Conservation (phyloP, 495 filamentous ascomycete genomes). For the Aspergillus panamensis region DNA sequence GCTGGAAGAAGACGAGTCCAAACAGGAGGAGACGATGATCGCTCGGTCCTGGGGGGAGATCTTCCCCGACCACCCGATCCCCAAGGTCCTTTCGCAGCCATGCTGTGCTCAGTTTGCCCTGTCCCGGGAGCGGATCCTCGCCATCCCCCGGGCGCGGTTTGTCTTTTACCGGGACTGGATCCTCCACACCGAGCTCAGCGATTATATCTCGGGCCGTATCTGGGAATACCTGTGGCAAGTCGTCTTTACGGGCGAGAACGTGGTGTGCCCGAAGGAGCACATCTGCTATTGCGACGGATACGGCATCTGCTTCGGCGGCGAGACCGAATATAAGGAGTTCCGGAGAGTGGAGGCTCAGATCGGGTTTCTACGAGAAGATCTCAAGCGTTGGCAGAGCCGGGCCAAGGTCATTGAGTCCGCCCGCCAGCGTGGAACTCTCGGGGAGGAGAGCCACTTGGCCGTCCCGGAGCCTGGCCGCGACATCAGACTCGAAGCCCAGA, state of each 20-base stretch:
- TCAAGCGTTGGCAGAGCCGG: constrained; percentile 46
- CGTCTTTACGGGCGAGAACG: constrained; percentile 57
- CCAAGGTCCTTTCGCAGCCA: constrained; percentile 50
- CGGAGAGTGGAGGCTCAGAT: constrained; percentile 39
- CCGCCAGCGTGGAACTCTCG: constrained; percentile 28
- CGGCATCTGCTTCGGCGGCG: constrained; percentile 70
- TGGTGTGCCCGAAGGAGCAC: constrained; percentile 61
- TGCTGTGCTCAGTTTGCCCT: constrained; percentile 71
- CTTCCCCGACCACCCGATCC: constrained; percentile 52
- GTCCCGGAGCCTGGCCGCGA: constrained; percentile 39
- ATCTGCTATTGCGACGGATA: constrained; percentile 76
- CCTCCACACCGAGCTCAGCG: constrained; percentile 55
- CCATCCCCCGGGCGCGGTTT: constrained; percentile 58
- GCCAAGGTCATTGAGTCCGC: constrained; percentile 35
- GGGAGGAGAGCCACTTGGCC: constrained; percentile 30
- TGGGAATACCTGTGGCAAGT: constrained; percentile 77
- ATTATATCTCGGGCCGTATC: constrained; percentile 66
- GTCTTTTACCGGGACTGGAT: constrained; percentile 67
- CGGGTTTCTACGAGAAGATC: constrained; percentile 42
- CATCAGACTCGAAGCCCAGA: constrained; percentile 25
- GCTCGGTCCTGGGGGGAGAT: constrained; percentile 52
- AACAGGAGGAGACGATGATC: constrained; percentile 61
- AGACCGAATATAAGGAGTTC: constrained; percentile 49
- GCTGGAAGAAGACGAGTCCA: constrained; percentile 45
- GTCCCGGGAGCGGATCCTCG: constrained; percentile 51